These are phyloP conservation scores for Neonothopanus nambi DNA, from an alignment of 1,284 basidiomycete genomes.

Conservation along the genomic window DNA sequence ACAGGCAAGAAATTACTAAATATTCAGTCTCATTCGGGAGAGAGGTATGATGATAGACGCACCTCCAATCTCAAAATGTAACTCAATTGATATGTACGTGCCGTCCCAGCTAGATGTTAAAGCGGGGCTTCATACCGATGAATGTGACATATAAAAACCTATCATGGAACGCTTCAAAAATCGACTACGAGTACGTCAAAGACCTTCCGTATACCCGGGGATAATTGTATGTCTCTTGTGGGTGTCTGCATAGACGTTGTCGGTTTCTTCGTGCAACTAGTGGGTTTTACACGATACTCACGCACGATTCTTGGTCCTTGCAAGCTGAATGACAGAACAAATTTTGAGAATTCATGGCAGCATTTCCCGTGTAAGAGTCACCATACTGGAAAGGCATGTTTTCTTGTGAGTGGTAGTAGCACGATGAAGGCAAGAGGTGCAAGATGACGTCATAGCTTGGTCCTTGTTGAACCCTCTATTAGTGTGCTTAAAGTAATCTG, in stretches of 20 bases:
- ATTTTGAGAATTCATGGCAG: neutral
- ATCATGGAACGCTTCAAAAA: neutral
- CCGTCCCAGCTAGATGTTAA: neutral
- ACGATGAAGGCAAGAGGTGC: neutral
- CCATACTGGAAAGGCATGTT: conserved; percentile 3
- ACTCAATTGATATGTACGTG: neutral
- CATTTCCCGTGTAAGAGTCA: neutral
- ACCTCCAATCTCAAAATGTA: too few species aligned
- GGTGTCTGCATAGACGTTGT: too few species aligned
- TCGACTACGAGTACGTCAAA: neutral
- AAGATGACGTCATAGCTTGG: too few species aligned
- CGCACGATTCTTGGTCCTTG: conserved; percentile 9
- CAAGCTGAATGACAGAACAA: neutral
- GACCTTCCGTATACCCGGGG: neutral
- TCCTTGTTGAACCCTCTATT: too few species aligned
- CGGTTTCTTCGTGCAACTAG: too few species aligned
- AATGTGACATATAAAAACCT: conserved; percentile 3
- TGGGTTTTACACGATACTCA: neutral
- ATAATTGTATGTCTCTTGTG: conserved; percentile 3
- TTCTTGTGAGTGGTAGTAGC: neutral
- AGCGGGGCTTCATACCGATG: neutral
- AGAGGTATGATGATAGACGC: too few species aligned
- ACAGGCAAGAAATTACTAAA: too few species aligned
- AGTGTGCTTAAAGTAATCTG: too few species aligned
- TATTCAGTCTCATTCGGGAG: too few species aligned